These are phyloP conservation scores for Fremontodendron californicum DNA, from an alignment of 345 rosid genomes.

Conservation along the genomic window DNA sequence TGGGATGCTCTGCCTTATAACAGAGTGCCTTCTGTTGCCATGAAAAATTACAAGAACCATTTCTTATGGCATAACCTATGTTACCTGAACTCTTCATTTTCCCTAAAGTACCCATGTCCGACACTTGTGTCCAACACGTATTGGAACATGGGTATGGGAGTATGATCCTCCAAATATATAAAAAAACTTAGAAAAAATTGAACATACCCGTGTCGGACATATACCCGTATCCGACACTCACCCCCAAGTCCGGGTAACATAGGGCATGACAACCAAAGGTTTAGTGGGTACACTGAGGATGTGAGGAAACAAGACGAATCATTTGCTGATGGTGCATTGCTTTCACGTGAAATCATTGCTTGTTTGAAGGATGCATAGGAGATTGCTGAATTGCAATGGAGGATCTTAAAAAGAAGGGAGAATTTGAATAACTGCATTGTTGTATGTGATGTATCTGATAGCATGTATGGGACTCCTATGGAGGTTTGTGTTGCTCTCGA, in stretches of 20 bases:
- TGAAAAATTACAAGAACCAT: conserved; percentile 37
- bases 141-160: too few species aligned
- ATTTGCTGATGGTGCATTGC: conserved; percentile 55
- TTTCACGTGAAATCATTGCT: conserved; percentile 55
- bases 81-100: too few species aligned
- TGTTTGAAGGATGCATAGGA: conserved; percentile 28
- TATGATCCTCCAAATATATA: too few species aligned
- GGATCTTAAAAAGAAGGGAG: conserved; percentile 44
- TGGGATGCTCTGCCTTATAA: conserved; percentile 26
- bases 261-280: conserved; percentile 33
- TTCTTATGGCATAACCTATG: conserved; percentile 40
- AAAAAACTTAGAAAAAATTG: too few species aligned
- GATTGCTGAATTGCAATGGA: conserved; percentile 59
- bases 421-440: conserved; percentile 51
- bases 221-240: too few species aligned
- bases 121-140: too few species aligned
- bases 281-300: conserved; percentile 27
- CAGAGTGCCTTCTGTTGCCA: conserved; percentile 44
- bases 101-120: too few species aligned
- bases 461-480: conserved; percentile 55
- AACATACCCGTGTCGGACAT: too few species aligned
- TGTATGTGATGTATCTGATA: conserved; percentile 49
- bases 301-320: conserved; percentile 32
- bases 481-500: conserved; percentile 59
- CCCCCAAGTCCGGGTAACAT: too few species aligned